Conservation (phyloP, 1,284 basidiomycete species). For the Fomitopsis schrenkii region DNA sequence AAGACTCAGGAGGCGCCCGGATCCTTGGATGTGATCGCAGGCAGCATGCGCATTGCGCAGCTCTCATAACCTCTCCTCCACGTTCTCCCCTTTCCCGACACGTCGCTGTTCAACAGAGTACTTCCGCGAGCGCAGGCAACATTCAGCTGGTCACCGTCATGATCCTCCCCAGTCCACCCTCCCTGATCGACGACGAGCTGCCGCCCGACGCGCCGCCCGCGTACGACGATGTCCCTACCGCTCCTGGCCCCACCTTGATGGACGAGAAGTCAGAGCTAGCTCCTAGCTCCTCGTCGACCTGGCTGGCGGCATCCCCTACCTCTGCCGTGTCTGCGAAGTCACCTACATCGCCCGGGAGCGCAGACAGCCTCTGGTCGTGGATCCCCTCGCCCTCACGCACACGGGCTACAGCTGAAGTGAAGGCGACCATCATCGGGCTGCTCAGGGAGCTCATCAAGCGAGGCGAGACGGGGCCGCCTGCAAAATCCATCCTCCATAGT, state of each 20-base stretch:
- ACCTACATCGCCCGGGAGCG: conserved; percentile 3
- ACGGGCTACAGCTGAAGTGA: conserved; percentile 20
- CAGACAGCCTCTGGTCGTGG: conserved; percentile 14
- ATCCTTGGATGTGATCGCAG: no score
- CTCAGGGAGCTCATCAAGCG: conserved; percentile 28
- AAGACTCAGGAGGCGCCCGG: no score
- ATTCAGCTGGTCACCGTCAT: conserved; percentile 8
- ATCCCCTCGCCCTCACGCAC: conserved; percentile 17
- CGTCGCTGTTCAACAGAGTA: no score
- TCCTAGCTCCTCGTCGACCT: background rate
- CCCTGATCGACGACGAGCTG: conserved; percentile 24
- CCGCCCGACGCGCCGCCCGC: conserved; percentile 27
- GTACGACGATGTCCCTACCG: conserved; percentile 22
- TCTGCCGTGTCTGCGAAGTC: conserved; percentile 1
- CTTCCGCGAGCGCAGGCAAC: no score
- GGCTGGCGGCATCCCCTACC: background rate
- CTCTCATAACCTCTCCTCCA: no score
- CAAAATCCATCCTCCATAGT: conserved; percentile 33
- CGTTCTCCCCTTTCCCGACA: no score
- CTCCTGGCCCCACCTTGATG: conserved; percentile 2
- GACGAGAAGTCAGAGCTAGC: background rate
- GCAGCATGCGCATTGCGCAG: no score
- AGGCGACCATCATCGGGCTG: conserved; percentile 22
- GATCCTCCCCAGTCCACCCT: conserved; percentile 25
- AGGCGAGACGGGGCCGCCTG: conserved; percentile 18